Conservation (phyloP, 768 basidiomycete genomes). For the Leccinum ochraceum region DNA sequence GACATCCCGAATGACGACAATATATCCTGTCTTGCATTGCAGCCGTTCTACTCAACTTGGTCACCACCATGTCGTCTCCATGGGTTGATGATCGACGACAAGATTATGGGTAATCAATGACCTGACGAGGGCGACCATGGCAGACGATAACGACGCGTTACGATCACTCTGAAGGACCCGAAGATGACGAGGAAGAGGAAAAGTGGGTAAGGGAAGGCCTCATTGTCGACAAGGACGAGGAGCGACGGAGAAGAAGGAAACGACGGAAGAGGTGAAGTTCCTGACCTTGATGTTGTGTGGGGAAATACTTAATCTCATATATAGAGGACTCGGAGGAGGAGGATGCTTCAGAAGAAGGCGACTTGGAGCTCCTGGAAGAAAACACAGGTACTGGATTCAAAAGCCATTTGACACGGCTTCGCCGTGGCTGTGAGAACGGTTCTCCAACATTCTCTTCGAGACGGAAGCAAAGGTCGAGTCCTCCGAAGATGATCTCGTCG, state of each 20-base stretch:
- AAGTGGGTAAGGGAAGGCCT: conserved; percentile 82
- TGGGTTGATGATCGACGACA: conserved; percentile 46
- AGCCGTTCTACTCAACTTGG: conserved; percentile 15
- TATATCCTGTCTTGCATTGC: neutral
- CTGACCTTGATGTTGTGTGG: conserved; percentile 7
- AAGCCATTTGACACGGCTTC: conserved; percentile 70
- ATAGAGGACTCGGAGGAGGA: conserved; percentile 46
- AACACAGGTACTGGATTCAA: conserved; percentile 84
- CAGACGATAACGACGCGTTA: conserved; percentile 39
- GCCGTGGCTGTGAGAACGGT: conserved; percentile 71
- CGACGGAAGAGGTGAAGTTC: conserved; percentile 58
- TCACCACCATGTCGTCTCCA: conserved; percentile 57
- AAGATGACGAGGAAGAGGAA: conserved; percentile 87
- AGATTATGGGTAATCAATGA: conserved; percentile 56
- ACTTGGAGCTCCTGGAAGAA: conserved; percentile 80
- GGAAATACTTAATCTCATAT: conserved; percentile 13
- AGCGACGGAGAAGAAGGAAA: conserved; percentile 58
- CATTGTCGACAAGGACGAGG: conserved; percentile 85
- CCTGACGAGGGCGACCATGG: conserved; percentile 52
- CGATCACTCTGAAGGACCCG: conserved; percentile 83
- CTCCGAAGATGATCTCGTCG: conserved; percentile 73
- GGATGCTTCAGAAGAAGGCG: conserved; percentile 78
- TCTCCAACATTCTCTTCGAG: conserved; percentile 70
- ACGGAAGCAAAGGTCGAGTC: conserved; percentile 60
- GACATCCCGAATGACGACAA: neutral